A percentile compares a stretch with the other conserved stretches of the same genome.
Evolutionary conservation across 1,284 basidiomycete genomes (phyloP).

Genomic region (Ustilago nuda): DNA sequence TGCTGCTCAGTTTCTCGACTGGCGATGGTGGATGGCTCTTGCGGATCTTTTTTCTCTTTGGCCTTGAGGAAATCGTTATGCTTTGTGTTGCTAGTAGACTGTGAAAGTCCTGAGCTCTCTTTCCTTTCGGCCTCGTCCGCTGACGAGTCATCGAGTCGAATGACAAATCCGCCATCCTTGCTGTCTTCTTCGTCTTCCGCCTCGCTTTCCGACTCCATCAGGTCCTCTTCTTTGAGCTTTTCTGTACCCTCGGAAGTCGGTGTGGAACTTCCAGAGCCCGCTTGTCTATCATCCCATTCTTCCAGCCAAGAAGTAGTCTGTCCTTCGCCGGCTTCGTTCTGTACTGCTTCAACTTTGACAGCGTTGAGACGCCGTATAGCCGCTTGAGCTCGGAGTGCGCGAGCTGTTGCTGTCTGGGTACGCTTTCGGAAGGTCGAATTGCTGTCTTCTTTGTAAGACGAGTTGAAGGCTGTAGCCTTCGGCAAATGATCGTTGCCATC

Average conservation of each 20-base stretch:
- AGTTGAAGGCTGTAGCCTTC: conserved; percentile 31
- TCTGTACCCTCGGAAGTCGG: neutral
- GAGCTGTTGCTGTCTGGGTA: conserved; percentile 33
- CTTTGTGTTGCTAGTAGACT: neutral
- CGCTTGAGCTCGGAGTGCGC: conserved; percentile 50
- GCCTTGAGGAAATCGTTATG: neutral
- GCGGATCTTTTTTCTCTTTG: conserved; percentile 23
- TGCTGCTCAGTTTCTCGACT: conserved; percentile 35
- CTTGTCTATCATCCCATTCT: neutral
- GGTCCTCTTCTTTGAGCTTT: conserved; percentile 19
- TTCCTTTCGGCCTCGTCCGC: conserved; percentile 9
- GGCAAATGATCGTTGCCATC: conserved; percentile 52
- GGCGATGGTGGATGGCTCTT: conserved; percentile 30
- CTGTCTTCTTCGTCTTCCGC: conserved; percentile 31
- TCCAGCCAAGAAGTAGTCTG: conserved; percentile 14
- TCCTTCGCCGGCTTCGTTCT: neutral
- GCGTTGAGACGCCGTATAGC: conserved; percentile 33
- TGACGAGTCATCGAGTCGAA: conserved; percentile 32
- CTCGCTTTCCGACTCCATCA: conserved; percentile 21
- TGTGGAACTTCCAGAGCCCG: conserved; percentile 1
- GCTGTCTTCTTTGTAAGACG: conserved; percentile 49
- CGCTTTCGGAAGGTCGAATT: conserved; percentile 61
- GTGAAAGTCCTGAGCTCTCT: neutral
- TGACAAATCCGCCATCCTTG: conserved; percentile 24
- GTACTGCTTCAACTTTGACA: conserved; percentile 11